Evolutionary conservation across 805 yeast species (phyloP).

Genomic region (Saturnispora hagleri): DNA sequence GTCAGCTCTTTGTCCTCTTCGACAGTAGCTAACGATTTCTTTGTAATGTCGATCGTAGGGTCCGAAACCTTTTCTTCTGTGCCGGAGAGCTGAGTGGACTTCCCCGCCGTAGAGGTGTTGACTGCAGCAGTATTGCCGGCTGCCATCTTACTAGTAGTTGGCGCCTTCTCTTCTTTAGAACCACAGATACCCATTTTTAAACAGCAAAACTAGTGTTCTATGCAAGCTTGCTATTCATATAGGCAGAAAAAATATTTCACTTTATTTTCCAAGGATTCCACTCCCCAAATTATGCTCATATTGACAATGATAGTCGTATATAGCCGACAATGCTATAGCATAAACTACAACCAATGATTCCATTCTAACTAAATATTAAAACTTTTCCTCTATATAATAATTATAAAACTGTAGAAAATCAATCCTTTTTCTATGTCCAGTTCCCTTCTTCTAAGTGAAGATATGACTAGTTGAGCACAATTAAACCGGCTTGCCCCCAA

Average conservation of each 20-base stretch:
- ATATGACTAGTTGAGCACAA: neutral
- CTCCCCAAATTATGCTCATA: neutral
- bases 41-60: neutral
- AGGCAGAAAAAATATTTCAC: neutral
- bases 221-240: neutral
- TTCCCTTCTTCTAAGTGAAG: neutral
- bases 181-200: constrained; percentile 14
- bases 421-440: neutral
- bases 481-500: constrained; percentile 85
- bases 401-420: neutral
- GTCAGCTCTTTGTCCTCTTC: constrained; percentile 6
- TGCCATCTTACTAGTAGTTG: neutral
- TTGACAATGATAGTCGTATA: neutral
- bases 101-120: neutral
- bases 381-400: neutral
- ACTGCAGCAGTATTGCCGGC: neutral
- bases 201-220: neutral
- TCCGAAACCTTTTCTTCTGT: constrained; percentile 2
- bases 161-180: constrained; percentile 12
- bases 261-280: neutral
- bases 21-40: constrained; percentile 8
- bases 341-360: neutral
- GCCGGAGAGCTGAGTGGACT: neutral
- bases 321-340: neutral
- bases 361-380: neutral